Conservation (phyloP, 768 basidiomycete species). For the Leccinum disarticulatum region DNA sequence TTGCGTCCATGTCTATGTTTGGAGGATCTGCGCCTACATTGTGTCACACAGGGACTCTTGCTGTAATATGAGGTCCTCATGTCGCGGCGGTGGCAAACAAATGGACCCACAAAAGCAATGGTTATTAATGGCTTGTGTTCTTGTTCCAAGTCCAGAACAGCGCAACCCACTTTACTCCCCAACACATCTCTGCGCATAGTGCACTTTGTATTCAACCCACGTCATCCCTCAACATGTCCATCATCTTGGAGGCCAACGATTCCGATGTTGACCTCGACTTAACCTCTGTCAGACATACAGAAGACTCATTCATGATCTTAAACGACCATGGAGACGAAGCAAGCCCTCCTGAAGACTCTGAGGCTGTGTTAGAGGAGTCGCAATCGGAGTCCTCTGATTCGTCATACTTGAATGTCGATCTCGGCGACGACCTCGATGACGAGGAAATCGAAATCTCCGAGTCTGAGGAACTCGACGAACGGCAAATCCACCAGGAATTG, state of each 20-base stretch:
- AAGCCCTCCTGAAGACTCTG: conserved; percentile 1
- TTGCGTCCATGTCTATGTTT: conserved; percentile 25
- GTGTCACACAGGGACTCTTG: not conserved
- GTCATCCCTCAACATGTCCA: conserved; percentile 13
- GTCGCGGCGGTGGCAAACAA: not conserved
- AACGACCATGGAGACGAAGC: conserved; percentile 5
- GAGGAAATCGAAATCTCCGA: conserved; percentile 18
- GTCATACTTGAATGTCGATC: conserved; percentile 20
- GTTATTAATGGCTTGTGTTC: not conserved
- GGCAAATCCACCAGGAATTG: conserved; percentile 9
- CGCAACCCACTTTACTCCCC: not conserved
- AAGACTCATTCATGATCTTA: conserved; percentile 14
- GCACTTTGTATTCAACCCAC: not conserved
- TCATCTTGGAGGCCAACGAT: conserved; percentile 15
- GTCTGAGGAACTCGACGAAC: conserved; percentile 17
- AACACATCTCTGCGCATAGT: no score
- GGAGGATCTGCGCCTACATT: conserved; percentile 11
- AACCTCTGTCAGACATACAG: conserved; percentile 3
- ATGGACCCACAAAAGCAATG: not conserved
- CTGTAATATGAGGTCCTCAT: conserved; percentile 3
- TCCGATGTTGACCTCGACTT: conserved; percentile 9
- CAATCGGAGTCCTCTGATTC: conserved; percentile 19
- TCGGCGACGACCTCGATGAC: conserved; percentile 14
- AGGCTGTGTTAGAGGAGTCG: conserved; percentile 9
- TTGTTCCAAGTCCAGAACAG: not conserved